phyloP scores from a whole-genome alignment of 2,329 filamentous ascomycete genomes.

The Paramyrothecium sp. region DNA sequence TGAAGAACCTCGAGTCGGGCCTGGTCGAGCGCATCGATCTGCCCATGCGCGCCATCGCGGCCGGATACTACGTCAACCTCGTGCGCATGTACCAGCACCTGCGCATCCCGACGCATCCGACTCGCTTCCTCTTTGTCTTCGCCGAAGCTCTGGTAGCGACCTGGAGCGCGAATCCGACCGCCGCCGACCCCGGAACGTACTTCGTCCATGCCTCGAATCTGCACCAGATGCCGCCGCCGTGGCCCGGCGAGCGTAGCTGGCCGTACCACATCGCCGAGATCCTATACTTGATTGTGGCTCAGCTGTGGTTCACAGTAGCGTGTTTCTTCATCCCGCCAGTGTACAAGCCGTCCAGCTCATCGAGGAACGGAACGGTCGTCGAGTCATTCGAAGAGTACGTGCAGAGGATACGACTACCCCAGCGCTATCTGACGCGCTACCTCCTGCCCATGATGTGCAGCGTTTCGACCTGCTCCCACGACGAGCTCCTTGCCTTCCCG shows the following conservation, averaged over 20 bases:
- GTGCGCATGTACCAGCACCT: constrained; percentile 56
- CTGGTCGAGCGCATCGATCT: constrained; percentile 33
- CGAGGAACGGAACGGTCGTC: not conserved
- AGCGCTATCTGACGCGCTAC: constrained; percentile 45
- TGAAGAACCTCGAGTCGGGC: constrained; percentile 27
- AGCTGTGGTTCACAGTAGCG: constrained; percentile 52
- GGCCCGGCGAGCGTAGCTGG: constrained; percentile 34
- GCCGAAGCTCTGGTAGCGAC: constrained; percentile 23
- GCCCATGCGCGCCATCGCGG: constrained; percentile 35
- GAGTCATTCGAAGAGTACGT: constrained; percentile 51
- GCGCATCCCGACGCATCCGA: constrained; percentile 44
- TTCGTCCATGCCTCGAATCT: constrained; percentile 55
- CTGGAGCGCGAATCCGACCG: not conserved
- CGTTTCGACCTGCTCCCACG: constrained; percentile 54
- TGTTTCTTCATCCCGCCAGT: constrained; percentile 45
- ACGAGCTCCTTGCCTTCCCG: constrained; percentile 47
- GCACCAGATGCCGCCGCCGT: constrained; percentile 43
- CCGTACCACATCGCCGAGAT: constrained; percentile 41
- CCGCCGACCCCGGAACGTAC: constrained; percentile 32
- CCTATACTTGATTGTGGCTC: constrained; percentile 42
- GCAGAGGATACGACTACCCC: constrained; percentile 46
- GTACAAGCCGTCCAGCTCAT: not conserved
- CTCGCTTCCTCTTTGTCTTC: constrained; percentile 54
- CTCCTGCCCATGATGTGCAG: constrained; percentile 53
- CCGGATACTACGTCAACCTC: constrained; percentile 53